Evolutionary conservation across 495 filamentous ascomycete genomes (phyloP), one percentile per base, ranked within the genome.

Genomic region (Corynascus novoguineensis): DNA sequence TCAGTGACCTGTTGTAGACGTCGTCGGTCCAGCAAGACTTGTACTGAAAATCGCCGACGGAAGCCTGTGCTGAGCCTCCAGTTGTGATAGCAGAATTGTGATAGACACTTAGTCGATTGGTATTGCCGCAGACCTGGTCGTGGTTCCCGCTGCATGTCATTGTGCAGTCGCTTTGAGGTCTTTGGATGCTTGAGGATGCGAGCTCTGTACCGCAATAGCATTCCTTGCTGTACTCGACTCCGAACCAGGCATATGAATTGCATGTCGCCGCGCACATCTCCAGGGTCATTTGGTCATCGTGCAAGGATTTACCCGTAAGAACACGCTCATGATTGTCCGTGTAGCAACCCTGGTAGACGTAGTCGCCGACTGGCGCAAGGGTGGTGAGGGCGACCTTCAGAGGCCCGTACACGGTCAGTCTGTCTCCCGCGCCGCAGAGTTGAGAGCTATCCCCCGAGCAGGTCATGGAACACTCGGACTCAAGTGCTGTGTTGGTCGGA

Each of bases 11-110:
- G 37, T 52, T 40, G 21, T 55, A 58, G 38, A 54, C 56, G 1
- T 62, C 58, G 57, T 75, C 73, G 35, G 57, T 71, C 53, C 64
- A 74, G 61, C 73, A 75, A 12, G 72, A 71, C 19, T 60, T 32
- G 50, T 56, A 69, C 21, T n/a, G 28, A 46, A 66, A 74, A 8
- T 50, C 55, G 14, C 64, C 63, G 34, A 70, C 61, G n/a, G 62
- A 58, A n/a, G 52, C 53, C 14, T 61, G 62, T 35, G 67, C 57
- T 17, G 21, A 17, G 22, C 60, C 65, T 1, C 53, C 57, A 31
- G 29, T 5, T 10, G 54, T 53, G 25, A 9, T 35, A 8, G 58
- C 1, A 37, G 47, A 7, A 38, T 17, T 27, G 44, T 61, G 54
- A 52, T 67, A 73, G 37, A 71, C 50, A 32, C 66, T 61, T 29